Base-by-base conservation (phyloP, 1,284 basidiomycete species). In the Phlebopus sp. region DNA sequence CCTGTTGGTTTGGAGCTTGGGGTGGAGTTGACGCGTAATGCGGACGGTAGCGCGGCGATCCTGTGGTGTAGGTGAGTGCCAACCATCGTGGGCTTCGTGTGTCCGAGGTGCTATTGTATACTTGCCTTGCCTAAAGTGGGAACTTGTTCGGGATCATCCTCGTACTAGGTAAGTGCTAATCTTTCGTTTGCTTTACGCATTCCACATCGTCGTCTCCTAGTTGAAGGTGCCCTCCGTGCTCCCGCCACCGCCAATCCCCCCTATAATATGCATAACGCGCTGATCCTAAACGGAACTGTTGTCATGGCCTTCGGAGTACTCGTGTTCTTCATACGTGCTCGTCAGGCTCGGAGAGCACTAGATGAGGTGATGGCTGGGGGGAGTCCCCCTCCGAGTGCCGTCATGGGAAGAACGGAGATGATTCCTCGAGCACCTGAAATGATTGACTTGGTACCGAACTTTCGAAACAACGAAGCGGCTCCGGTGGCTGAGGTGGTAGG, bases 1-100 rank as follows among this genome's bases (percentile, higher is more conserved):
- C 88, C 89, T 2, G 74, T 91, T 21, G 81, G 72, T 1, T 70
- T 92, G 49, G 89, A 92, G 59, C 76, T 92, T 19, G 83, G 75
- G 9, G 84, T 81, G 37, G 89, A 92, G 62, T 61, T 91, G 25
- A 89, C 87, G 11, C 74, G 84, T 49, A 90, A 88, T 57, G 78
- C 88, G 2, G 86, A 88, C 51, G 82, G 77, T 1, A 88, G 85
- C 51, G 78, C 87, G 0, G 84, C 88, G 0, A 60, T 88, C 21
- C 59, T 91, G 18, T 91, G 87, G 87, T 81, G 81, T 63, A 68
- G 71, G 80, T 84, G 59, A 49, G 79, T 72, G 13, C 46, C 13
- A 6, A 19, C 46, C 30, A 25, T 6, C 18, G 27, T 29, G 27
- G n/a, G 2, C 8, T 19, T 21, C 3, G n/a, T 31, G 0, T 30